Evolutionary conservation across 2,329 filamentous ascomycete species (phyloP).

Genomic region (Tympanopsis confertula): DNA sequence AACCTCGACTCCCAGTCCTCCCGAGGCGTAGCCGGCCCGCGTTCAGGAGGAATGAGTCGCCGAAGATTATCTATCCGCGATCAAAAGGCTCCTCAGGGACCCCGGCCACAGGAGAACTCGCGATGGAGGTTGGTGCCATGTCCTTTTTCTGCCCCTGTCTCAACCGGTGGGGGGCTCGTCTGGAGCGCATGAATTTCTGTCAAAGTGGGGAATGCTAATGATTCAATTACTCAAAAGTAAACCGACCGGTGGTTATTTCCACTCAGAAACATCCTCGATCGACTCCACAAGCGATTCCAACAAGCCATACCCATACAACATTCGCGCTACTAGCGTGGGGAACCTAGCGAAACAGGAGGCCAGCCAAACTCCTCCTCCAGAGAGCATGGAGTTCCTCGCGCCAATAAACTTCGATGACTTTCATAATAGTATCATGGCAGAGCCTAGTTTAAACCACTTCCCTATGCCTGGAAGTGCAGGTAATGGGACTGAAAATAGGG

Average conservation of each 20-base stretch:
- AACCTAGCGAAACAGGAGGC: background rate
- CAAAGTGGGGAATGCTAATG: no score
- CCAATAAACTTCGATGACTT: constrained; percentile 1
- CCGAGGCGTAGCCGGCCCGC: background rate
- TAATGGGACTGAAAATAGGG: background rate
- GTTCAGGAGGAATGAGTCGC: background rate
- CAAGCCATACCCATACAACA: background rate
- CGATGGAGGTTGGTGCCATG: background rate
- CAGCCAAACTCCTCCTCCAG: background rate
- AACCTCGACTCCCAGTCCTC: background rate
- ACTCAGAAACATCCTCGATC: background rate
- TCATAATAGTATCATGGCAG: constrained; percentile 1
- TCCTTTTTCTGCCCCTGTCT: no score
- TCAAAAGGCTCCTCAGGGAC: background rate
- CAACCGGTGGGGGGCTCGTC: no score
- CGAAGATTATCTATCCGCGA: background rate
- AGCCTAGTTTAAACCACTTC: constrained; percentile 1
- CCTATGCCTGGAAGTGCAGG: background rate
- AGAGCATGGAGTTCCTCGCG: background rate
- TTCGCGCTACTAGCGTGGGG: background rate
- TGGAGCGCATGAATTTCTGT: no score
- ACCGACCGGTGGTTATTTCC: no score
- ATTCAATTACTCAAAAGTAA: no score
- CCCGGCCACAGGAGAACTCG: background rate
- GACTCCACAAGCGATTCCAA: background rate